phyloP scores from a whole-genome alignment of 208 protist genomes.

The Leishmania lainsoni region DNA sequence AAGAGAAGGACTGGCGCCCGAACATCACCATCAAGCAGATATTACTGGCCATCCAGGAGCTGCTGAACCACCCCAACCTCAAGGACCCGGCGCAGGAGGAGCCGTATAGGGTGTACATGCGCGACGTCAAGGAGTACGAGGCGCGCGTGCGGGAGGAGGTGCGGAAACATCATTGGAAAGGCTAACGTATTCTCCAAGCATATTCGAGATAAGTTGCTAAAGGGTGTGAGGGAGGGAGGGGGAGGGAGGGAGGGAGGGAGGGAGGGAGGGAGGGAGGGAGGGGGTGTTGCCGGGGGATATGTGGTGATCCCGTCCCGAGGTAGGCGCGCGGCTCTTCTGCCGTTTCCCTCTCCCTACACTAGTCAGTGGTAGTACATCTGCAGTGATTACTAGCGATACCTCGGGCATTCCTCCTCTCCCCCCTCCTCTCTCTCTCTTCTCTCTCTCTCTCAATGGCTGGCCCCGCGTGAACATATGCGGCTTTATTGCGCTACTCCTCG shows the following conservation, averaged over 20 bases:
- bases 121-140: slow-evolving; percentile 86
- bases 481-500: too few relatives aligned
- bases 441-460: too few relatives aligned
- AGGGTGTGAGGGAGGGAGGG: background rate
- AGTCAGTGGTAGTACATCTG: background rate
- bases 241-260: background rate
- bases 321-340: background rate
- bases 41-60: slow-evolving; percentile 98
- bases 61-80: slow-evolving; percentile 97
- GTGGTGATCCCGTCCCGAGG: too few relatives aligned
- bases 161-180: slow-evolving; percentile 59
- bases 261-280: background rate
- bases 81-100: slow-evolving; percentile 98
- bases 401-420: background rate
- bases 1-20: slow-evolving; percentile 99
- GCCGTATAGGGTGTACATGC: slow-evolving; percentile 92
- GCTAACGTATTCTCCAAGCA: background rate
- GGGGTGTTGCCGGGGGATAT: background rate
- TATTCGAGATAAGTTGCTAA: background rate
- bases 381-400: slow-evolving; percentile 2
- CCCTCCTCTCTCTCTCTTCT: background rate
- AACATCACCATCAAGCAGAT: slow-evolving; percentile 99
- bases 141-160: slow-evolving; percentile 86
- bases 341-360: background rate
- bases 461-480: too few relatives aligned